A percentile compares a stretch with the other conserved stretches of the same genome.
Evolutionary conservation across 2,329 filamentous ascomycete genomes (phyloP).

Genomic region (Parafenestella ontariensis): DNA sequence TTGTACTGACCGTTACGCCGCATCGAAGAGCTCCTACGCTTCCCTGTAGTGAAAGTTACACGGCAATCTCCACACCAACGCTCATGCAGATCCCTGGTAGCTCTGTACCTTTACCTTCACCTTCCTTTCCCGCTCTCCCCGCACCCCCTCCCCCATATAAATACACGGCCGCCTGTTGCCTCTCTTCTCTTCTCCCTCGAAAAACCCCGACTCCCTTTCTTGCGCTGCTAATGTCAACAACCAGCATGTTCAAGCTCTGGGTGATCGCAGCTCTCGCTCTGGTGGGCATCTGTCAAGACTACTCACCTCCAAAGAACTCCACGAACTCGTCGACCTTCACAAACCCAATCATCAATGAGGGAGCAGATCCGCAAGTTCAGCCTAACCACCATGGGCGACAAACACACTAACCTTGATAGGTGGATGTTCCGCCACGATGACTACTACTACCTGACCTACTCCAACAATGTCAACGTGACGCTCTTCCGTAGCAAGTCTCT

Average conservation of each 20-base stretch:
- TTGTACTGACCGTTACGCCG: neutral
- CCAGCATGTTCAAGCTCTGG: conserved; percentile 28
- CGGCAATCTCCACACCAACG: conserved; percentile 4
- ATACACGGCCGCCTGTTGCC: neutral
- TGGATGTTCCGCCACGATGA: conserved; percentile 53
- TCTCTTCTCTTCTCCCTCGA: neutral
- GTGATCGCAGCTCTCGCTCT: conserved; percentile 26
- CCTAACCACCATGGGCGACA: neutral
- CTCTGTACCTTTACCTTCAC: conserved; percentile 3
- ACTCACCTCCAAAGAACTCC: conserved; percentile 13
- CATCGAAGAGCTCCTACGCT: neutral
- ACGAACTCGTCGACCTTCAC: conserved; percentile 48
- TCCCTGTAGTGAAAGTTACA: neutral
- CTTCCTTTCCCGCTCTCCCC: conserved; percentile 4
- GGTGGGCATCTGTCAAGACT: conserved; percentile 25
- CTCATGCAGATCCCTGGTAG: conserved; percentile 8
- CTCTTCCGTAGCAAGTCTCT: conserved; percentile 51
- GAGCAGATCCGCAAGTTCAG: conserved; percentile 52
- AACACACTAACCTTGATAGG: conserved; percentile 22
- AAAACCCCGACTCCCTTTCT: neutral
- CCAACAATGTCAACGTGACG: conserved; percentile 53
- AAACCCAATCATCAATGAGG: conserved; percentile 53
- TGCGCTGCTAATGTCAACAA: neutral
- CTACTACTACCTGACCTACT: conserved; percentile 57
- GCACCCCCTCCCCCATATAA: conserved; percentile 5